phyloP scores from a whole-genome alignment of 2,329 filamentous ascomycete species.

The Penicillium sp. region DNA sequence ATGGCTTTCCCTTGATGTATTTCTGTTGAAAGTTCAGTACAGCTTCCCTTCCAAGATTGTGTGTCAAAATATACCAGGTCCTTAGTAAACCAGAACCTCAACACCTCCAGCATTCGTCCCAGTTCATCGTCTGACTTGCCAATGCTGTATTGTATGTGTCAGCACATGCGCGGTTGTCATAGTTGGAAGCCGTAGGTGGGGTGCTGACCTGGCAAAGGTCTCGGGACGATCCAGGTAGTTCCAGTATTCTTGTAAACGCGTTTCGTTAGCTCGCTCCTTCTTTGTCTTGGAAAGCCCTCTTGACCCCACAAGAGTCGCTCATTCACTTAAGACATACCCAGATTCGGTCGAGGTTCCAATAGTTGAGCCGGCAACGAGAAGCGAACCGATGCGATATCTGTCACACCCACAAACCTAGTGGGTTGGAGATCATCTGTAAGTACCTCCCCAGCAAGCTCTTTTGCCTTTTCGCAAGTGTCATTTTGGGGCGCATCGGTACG shows the following conservation, averaged over 20 bases:
- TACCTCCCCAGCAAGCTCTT: not conserved
- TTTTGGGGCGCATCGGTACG: not conserved
- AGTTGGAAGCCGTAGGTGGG: constrained; percentile 20
- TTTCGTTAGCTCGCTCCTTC: constrained; percentile 22
- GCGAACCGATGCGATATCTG: constrained; percentile 91
- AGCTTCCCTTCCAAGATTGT: constrained; percentile 3
- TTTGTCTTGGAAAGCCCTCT: not conserved
- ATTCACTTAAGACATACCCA: constrained; percentile 56
- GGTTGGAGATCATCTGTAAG: constrained; percentile 12
- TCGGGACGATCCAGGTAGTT: constrained; percentile 95
- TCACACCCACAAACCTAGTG: constrained; percentile 86
- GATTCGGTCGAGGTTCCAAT: constrained; percentile 91
- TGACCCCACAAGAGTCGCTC: not conserved
- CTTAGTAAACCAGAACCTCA: constrained; percentile 99
- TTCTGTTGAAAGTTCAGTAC: constrained; percentile 59
- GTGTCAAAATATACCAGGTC: constrained; percentile 64
- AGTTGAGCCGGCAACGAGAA: constrained; percentile 96
- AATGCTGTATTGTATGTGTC: constrained; percentile 55
- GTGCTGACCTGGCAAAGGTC: constrained; percentile 70
- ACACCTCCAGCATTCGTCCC: constrained; percentile 90
- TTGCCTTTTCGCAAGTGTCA: constrained; percentile 1
- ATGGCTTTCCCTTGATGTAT: constrained; percentile 97
- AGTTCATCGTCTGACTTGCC: constrained; percentile 89
- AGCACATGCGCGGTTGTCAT: constrained; percentile 36
- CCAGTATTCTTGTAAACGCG: constrained; percentile 76